phyloP scores from a whole-genome alignment of 164 flowering plant species.

The Stephania cephalantha region DNA sequence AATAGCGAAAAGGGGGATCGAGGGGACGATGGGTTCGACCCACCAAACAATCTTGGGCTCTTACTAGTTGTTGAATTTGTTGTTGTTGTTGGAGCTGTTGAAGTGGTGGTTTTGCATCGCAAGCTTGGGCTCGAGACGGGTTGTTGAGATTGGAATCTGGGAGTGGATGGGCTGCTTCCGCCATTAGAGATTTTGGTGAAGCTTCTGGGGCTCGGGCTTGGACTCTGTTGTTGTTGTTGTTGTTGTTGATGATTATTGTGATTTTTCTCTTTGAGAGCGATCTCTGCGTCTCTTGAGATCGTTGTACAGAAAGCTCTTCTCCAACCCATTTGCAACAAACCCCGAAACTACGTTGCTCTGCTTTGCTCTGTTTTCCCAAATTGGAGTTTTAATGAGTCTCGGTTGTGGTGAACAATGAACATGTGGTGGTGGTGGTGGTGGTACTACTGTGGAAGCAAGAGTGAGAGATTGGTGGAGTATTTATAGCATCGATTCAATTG shows the following conservation, averaged over 20 bases:
- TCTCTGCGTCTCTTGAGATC: constrained; percentile 37
- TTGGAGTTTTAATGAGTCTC: too few relatives aligned
- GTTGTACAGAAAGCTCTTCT: constrained; percentile 86
- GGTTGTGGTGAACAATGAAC: background rate
- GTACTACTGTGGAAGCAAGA: background rate
- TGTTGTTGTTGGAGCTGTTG: constrained; percentile 31
- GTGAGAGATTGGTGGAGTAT: background rate
- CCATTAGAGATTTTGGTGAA: constrained; percentile 38
- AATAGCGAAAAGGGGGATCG: constrained; percentile 77
- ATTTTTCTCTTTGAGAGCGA: constrained; percentile 9
- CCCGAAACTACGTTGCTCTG: background rate
- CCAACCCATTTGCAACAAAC: constrained; percentile 75
- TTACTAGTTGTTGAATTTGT: constrained; percentile 9
- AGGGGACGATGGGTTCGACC: constrained; percentile 56
- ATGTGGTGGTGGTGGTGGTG: background rate
- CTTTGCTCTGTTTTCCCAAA: too few relatives aligned
- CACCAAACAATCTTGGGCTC: constrained; percentile 23
- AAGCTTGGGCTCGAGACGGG: constrained; percentile 21
- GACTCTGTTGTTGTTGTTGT: constrained; percentile 8
- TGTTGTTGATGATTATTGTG: constrained; percentile 10
- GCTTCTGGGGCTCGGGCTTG: constrained; percentile 34
- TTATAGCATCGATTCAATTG: too few relatives aligned
- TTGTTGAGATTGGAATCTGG: constrained; percentile 39
- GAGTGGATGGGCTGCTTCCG: constrained; percentile 60
- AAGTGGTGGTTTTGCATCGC: constrained; percentile 33